phyloP scores from a whole-genome alignment of 164 flowering plant genomes.

The Tinospora cordifolia region DNA sequence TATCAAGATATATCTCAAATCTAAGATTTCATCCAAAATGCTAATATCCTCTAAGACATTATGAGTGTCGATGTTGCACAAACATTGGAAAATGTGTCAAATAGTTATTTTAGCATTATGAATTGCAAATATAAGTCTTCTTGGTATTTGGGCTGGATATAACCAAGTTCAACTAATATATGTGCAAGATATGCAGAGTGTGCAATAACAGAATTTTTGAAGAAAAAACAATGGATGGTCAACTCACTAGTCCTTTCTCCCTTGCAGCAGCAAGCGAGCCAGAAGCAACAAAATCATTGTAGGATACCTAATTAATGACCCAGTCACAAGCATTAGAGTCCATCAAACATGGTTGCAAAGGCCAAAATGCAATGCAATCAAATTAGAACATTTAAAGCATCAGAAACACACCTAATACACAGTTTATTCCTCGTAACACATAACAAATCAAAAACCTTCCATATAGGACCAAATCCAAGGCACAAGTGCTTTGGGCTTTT shows the following conservation, averaged over 20 bases:
- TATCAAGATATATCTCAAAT: too few species aligned
- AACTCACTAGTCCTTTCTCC: conserved; percentile 92
- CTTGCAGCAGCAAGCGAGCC: conserved; percentile 88
- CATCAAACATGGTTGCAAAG: background rate
- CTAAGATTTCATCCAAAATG: too few species aligned
- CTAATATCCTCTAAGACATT: too few species aligned
- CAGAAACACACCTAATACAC: background rate
- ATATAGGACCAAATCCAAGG: background rate
- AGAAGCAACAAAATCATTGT: conserved; percentile 84
- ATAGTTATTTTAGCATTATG: too few species aligned
- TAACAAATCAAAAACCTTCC: background rate
- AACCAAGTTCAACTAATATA: background rate
- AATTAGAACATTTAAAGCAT: background rate
- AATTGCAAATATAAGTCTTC: too few species aligned
- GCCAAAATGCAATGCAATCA: background rate
- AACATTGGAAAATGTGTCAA: too few species aligned
- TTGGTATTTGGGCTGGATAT: too few species aligned
- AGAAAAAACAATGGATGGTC: conserved; percentile 13
- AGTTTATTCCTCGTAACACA: background rate
- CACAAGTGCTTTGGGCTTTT: background rate
- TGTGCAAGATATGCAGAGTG: background rate
- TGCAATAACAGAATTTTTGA: background rate
- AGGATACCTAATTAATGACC: conserved; percentile 54
- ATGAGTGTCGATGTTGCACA: too few species aligned
- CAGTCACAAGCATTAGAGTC: conserved; percentile 2